Conservation (phyloP, 306 rosid genomes). For the Nissolia schottii region DNA sequence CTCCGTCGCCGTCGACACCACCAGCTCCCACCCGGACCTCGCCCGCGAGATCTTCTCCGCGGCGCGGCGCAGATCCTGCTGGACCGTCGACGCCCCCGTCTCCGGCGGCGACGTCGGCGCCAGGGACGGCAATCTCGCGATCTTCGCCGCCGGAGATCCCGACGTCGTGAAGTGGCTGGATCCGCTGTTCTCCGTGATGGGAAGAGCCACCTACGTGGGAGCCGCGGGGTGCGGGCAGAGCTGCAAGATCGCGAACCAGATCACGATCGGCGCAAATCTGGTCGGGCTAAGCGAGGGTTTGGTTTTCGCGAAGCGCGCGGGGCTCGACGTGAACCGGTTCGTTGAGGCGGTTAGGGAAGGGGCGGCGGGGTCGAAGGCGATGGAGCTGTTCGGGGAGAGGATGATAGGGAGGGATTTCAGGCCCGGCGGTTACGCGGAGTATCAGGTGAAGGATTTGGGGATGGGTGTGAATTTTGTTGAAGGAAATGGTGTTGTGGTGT, state of each 20-base stretch:
- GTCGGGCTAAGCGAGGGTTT: constrained; percentile 72
- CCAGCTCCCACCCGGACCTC: constrained; percentile 76
- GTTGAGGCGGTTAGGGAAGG: constrained; percentile 55
- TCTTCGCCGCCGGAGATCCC: constrained; percentile 61
- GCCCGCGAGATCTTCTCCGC: constrained; percentile 47
- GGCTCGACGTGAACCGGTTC: constrained; percentile 49
- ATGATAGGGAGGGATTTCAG: constrained; percentile 53
- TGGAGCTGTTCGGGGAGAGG: constrained; percentile 75
- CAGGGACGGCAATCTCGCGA: constrained; percentile 68
- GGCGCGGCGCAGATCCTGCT: constrained; percentile 40
- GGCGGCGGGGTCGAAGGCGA: constrained; percentile 55
- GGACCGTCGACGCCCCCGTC: constrained; percentile 81
- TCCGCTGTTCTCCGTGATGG: constrained; percentile 47
- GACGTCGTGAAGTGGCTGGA: constrained; percentile 56
- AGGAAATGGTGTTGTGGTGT: constrained; percentile 44
- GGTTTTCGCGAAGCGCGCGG: constrained; percentile 68
- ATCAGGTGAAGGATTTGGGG: constrained; percentile 84
- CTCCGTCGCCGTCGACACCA: constrained; percentile 57
- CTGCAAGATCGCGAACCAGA: constrained; percentile 80
- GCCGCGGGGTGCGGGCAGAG: constrained; percentile 70
- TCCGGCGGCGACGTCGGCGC: constrained; percentile 90
- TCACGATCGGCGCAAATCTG: constrained; percentile 50
- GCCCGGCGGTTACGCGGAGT: constrained; percentile 69
- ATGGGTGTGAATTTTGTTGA: constrained; percentile 70
- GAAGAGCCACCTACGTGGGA: constrained; percentile 57